Evolutionary conservation across 2,329 filamentous ascomycete genomes (phyloP), one percentile per base, ranked within the genome.

Genomic region (Neurospora sp.): DNA sequence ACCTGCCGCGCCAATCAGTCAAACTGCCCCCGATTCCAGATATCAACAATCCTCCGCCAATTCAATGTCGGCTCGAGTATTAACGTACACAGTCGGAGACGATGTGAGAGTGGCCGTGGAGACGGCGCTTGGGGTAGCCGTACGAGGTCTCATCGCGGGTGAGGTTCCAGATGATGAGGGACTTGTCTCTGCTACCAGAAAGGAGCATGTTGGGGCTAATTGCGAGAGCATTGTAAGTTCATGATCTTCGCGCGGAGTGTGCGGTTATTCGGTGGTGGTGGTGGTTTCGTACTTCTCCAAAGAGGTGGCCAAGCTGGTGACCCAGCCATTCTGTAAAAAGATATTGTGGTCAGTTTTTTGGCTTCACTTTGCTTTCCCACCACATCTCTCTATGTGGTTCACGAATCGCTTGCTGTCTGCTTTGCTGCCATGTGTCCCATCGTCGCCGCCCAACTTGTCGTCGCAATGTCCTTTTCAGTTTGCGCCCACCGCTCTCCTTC

Each of bases 131-230:
- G 82, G 96, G 96, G 89, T 97, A 97, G 80, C 96, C 96, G 89
- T 98, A 99, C 82, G 92, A 91, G 83, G 90, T 90, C 87, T 98
- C 96, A 85, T 98, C 94, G 85, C 96, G 95, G 84, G 96, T 98
- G 81, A 99, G 89, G 89, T 97, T 97, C 96, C 96, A 99, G 90
- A 99, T 97, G 87, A 99, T 99, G 83, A 99, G 88, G 78, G 92
- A 92, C 92, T 98, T 97, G 89, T 99, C 96, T 86, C 96, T 93
- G 82, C 89, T 93, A 81, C 88, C 95, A 78, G 96, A 99, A 80
- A 99, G 90, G 83, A 99, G 94, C 95, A 99, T 98, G 89, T 99
- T 98, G 82, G 96, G 96, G 92, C 93, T 89, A 57, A 57, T 57
- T 57, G 46, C 23, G 46, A 57, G 46, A 57, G 23, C 46, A 57